These are phyloP conservation scores for Ustilago sp. DNA, from an alignment of 1,284 basidiomycete species.

Conservation along the genomic window DNA sequence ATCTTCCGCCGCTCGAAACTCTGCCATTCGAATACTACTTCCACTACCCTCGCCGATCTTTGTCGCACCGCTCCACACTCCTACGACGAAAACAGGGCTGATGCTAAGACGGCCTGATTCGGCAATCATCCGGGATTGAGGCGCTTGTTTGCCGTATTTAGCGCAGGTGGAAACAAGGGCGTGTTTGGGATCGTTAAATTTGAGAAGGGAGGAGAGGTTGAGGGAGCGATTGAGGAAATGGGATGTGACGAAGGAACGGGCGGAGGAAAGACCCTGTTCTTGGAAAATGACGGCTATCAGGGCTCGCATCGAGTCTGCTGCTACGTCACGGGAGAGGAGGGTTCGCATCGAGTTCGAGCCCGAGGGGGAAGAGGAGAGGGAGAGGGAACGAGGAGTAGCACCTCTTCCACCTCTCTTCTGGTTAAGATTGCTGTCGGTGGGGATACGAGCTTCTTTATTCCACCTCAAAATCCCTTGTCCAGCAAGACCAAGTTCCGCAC, in stretches of 20 bases:
- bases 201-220: constrained; percentile 81
- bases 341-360: constrained; percentile 19
- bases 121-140: constrained; percentile 78
- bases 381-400: background rate
- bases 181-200: constrained; percentile 75
- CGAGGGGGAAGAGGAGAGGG: constrained; percentile 2
- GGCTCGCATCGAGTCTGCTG: constrained; percentile 71
- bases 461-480: constrained; percentile 68
- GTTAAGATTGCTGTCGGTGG: constrained; percentile 8
- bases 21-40: constrained; percentile 91
- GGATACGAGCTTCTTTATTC: constrained; percentile 71
- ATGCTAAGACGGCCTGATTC: constrained; percentile 91
- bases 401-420: constrained; percentile 31
- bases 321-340: constrained; percentile 58
- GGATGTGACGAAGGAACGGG: constrained; percentile 51
- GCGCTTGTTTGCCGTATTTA: constrained; percentile 63
- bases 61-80: constrained; percentile 84
- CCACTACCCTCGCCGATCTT: constrained; percentile 96
- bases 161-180: constrained; percentile 67
- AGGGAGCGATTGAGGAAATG: constrained; percentile 69
- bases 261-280: constrained; percentile 66
- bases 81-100: constrained; percentile 91
- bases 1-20: constrained; percentile 89
- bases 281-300: constrained; percentile 74
- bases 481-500: constrained; percentile 73